Base-by-base conservation (phyloP, 1,284 basidiomycete genomes). In the Tremellales sp. region DNA sequence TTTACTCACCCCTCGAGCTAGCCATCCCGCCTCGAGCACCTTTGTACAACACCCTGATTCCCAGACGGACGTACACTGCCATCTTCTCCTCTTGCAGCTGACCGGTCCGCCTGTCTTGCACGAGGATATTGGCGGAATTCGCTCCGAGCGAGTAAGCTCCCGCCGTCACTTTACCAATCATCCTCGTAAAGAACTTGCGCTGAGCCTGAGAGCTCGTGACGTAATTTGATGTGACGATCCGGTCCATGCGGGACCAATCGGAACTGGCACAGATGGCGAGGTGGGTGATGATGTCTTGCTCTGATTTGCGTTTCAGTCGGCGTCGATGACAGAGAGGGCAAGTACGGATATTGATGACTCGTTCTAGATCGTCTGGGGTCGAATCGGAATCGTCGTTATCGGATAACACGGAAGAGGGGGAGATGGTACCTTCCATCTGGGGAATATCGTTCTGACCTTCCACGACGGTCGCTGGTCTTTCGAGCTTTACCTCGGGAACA, bases 1-100 rank as follows among this genome's bases (percentile, higher is more conserved):
- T 27, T 2, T 19, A 75, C 79, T 54, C 58, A 84, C 89, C 88
- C 73, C 89, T 78, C 4, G 81, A 84, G 35, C 93, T 89, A 68
- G 96, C 92, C 89, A 97, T 96, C 27, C 85, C 79, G 51, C 85
- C 82, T 53, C 84, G 85, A 24, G 88, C 88, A 23, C 91, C 92
- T 82, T 94, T 93, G 80, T 97, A 97, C 50, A 97, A 72, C 49
- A 97, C 70, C 15, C 94, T 79, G 63, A 97, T 97, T 10, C 93
- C 93, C 17, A 97, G 74, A 33, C 93, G 78, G 0, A 98, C 91
- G 67, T 97, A 97, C 41, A 70, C 72, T 2, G 73, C 73, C 73
- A 94, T 96, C 78, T 97, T 97, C 75, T 98, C 96, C 74, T 98
- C 96, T 64, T 94, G 86, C 51, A 97, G 70, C 70, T 91, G 87